Conservation (phyloP, 495 filamentous ascomycete genomes). For the Aspergillus conjunctus region DNA sequence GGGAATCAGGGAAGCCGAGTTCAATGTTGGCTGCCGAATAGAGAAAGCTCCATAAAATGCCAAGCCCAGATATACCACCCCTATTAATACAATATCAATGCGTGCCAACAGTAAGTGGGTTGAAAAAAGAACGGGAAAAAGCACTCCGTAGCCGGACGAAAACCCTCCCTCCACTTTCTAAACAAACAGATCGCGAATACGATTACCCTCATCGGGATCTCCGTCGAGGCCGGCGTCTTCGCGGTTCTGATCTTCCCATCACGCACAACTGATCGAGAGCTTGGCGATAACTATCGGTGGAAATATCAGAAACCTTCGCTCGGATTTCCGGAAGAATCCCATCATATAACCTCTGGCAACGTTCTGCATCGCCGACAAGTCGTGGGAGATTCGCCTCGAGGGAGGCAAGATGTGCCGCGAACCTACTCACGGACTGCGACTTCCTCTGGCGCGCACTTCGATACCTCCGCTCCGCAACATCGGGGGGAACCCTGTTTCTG, state of each 20-base stretch:
- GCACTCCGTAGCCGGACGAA: too few species aligned
- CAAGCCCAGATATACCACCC: too few species aligned
- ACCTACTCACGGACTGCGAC: background rate
- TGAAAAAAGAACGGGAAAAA: too few species aligned
- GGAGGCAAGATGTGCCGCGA: background rate
- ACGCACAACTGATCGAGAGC: background rate
- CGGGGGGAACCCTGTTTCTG: background rate
- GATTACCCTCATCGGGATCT: background rate
- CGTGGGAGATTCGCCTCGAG: conserved; percentile 4
- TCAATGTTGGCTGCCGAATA: background rate
- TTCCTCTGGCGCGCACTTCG: background rate
- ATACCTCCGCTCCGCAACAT: conserved; percentile 11
- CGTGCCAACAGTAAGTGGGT: too few species aligned
- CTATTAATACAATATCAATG: too few species aligned
- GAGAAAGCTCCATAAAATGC: background rate
- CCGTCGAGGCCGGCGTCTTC: background rate
- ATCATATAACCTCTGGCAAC: conserved; percentile 14
- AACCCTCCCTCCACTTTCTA: too few species aligned
- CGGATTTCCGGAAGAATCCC: conserved; percentile 14
- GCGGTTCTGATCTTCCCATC: background rate
- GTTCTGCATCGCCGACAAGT: conserved; percentile 9
- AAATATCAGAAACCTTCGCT: background rate
- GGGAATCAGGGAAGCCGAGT: too few species aligned
- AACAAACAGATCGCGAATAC: too few species aligned
- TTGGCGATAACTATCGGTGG: background rate